These are phyloP conservation scores for Glycine tomentella DNA, from an alignment of 306 rosid genomes.

Conservation along the genomic window DNA sequence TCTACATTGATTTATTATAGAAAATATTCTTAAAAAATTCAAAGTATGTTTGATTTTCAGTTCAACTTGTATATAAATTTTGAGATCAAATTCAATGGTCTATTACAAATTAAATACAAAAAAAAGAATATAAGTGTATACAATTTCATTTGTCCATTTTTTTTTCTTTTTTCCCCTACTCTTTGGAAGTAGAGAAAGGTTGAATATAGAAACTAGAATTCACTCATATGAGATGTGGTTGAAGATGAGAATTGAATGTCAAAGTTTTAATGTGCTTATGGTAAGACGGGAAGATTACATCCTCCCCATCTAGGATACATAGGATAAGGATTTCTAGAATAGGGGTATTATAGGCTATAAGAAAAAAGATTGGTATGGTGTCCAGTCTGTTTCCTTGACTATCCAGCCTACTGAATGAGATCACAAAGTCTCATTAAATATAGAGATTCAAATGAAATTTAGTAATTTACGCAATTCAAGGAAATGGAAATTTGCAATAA, in stretches of 20 bases:
- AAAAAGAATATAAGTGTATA: too few relatives aligned
- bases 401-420: conserved; percentile 48
- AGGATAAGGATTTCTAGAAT: neutral
- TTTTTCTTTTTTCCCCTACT: too few relatives aligned
- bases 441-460: conserved; percentile 33
- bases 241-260: neutral
- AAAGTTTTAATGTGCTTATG: conserved; percentile 10
- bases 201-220: conserved; percentile 6
- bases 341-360: conserved; percentile 34
- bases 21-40: too few relatives aligned
- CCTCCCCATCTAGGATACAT: neutral
- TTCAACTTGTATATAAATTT: too few relatives aligned
- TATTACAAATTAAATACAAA: too few relatives aligned
- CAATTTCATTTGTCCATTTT: neutral
- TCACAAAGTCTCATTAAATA: conserved; percentile 47
- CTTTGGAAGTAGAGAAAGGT: neutral
- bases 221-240: neutral
- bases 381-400: conserved; percentile 66
- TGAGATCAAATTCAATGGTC: too few relatives aligned
- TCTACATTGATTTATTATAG: too few relatives aligned
- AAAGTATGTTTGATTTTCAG: too few relatives aligned
- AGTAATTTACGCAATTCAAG: conserved; percentile 49
- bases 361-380: conserved; percentile 40
- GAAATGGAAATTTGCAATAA: conserved; percentile 24
- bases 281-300: conserved; percentile 1